Percentiles rank a stretch among this genome's conserved stretches.
Conservation (phyloP, 441 rosid genomes). For the Gossypium aridum region DNA sequence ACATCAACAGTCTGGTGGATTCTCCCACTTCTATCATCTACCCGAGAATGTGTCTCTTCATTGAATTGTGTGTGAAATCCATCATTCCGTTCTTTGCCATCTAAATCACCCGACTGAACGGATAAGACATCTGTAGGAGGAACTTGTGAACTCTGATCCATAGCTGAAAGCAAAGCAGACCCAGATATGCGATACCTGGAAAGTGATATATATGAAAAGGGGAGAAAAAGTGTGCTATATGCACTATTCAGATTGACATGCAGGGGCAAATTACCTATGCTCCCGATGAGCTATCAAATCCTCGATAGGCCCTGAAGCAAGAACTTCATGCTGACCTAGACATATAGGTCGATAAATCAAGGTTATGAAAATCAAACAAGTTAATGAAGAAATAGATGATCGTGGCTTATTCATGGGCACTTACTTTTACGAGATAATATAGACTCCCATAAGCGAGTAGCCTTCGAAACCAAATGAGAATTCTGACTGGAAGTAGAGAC, state of each 20-base stretch:
- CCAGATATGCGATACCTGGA: slow-evolving; percentile 98
- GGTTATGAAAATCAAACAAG: not conserved
- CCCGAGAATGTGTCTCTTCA: slow-evolving; percentile 62
- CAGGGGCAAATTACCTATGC: slow-evolving; percentile 61
- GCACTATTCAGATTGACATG: slow-evolving; percentile 8
- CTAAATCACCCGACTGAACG: slow-evolving; percentile 47
- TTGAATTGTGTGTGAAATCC: slow-evolving; percentile 41
- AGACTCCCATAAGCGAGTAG: slow-evolving; percentile 93
- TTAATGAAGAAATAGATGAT: not conserved
- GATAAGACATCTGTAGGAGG: slow-evolving; percentile 61
- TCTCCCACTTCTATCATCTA: slow-evolving; percentile 92
- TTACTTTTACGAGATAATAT: slow-evolving; percentile 86
- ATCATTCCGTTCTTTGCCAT: slow-evolving; percentile 67
- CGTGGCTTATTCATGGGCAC: slow-evolving; percentile 9
- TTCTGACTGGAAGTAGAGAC: slow-evolving; percentile 94
- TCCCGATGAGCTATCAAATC: slow-evolving; percentile 98
- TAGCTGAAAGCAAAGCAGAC: slow-evolving; percentile 86
- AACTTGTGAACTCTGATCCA: slow-evolving; percentile 97
- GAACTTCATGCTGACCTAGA: slow-evolving; percentile 97
- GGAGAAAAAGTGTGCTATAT: slow-evolving; percentile 5
- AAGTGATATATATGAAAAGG: slow-evolving; percentile 22
- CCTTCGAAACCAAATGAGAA: slow-evolving; percentile 93
- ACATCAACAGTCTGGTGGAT: slow-evolving; percentile 88
- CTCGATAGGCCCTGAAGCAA: slow-evolving; percentile 99
- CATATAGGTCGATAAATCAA: not conserved